These are phyloP conservation scores for Clarkia xantiana DNA, from an alignment of 345 rosid genomes.

Conservation along the genomic window DNA sequence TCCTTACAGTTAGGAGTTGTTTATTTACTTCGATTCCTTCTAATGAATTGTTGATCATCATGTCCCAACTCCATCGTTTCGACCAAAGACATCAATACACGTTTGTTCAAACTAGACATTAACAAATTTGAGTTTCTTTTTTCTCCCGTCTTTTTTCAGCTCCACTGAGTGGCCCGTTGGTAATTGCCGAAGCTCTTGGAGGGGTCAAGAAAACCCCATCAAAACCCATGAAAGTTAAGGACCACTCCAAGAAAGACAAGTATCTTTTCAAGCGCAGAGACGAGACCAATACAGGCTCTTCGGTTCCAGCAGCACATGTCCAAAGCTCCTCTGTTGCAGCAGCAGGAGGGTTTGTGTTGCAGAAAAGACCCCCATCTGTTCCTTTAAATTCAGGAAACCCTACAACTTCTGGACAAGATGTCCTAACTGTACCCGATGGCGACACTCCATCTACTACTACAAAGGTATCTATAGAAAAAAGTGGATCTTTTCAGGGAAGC, in stretches of 20 bases:
- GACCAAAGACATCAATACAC: too few relatives aligned
- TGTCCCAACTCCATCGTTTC: too few relatives aligned
- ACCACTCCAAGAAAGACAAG: conserved; percentile 58
- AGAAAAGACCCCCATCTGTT: conserved; percentile 34
- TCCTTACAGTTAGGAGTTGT: too few relatives aligned
- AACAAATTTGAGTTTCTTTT: conserved; percentile 1
- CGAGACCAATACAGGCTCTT: conserved; percentile 13
- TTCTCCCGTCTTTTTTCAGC: conserved; percentile 35
- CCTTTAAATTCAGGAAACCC: conserved; percentile 14
- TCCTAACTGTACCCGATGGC: too few relatives aligned
- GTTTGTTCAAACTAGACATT: too few relatives aligned
- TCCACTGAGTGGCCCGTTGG: conserved; percentile 93
- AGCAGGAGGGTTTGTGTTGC: conserved; percentile 54
- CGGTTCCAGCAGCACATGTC: conserved; percentile 17
- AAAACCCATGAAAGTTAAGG: conserved; percentile 60
- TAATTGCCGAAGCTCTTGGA: conserved; percentile 71
- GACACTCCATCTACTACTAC: conserved; percentile 18
- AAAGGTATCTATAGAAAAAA: not conserved
- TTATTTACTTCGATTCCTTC: too few relatives aligned
- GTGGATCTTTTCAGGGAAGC: conserved; percentile 11
- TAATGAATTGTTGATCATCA: too few relatives aligned
- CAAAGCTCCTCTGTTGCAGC: conserved; percentile 28
- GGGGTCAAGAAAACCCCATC: conserved; percentile 38
- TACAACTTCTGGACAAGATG: conserved; percentile 21
- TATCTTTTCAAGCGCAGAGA: conserved; percentile 75